Evolutionary conservation across 495 filamentous ascomycete species (phyloP), one percentile per base, ranked within the genome.

Genomic region (Beverwykella pulmonaria): DNA sequence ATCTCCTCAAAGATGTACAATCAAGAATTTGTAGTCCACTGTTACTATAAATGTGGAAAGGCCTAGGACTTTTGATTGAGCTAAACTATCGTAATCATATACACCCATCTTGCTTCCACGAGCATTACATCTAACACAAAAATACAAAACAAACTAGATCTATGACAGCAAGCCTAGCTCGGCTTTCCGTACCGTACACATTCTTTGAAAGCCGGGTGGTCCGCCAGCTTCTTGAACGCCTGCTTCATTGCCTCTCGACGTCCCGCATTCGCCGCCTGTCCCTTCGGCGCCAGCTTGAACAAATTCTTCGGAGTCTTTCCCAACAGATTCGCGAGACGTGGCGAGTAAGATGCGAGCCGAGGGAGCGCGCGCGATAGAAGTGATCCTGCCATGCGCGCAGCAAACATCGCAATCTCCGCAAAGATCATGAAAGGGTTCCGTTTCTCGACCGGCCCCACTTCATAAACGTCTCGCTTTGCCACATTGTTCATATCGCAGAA

Each of bases 151-250:
- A n/a, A n/a, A n/a, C n/a, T n/a, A n/a, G n/a, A n/a, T n/a, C n/a
- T n/a, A n/a, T n/a, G n/a, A n/a, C n/a, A n/a, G n/a, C n/a, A n/a
- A n/a, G n/a, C n/a, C n/a, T n/a, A n/a, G n/a, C n/a, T n/a, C 17
- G 59, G 59, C 46, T 53, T 61, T 26, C 59, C 59, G 10, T 52
- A 29, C 19, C 36, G 17, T 15, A 63, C 4, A 48, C 60, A 63
- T 26, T 63, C 15, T 36, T 48, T 63, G 52, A 63, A 63, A 25
- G 60, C 34, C 34, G 60, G 60, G 22, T 56, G 49, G 20, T 63
- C 23, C 19, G 60, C 60, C n/a, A 63, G 29, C 52, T 56, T 63
- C 25, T 19, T 26, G 47, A 63, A 63, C 1, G 60, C 60, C n/a
- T 41, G 23, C 25, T 63, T 56, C 60, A 63, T 63, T 32, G 49